A percentile compares a stretch with the other conserved stretches of the same genome.
Evolutionary conservation across 1,139 yeast genomes (phyloP).

Genomic region (Blastobotrys serpentis): DNA sequence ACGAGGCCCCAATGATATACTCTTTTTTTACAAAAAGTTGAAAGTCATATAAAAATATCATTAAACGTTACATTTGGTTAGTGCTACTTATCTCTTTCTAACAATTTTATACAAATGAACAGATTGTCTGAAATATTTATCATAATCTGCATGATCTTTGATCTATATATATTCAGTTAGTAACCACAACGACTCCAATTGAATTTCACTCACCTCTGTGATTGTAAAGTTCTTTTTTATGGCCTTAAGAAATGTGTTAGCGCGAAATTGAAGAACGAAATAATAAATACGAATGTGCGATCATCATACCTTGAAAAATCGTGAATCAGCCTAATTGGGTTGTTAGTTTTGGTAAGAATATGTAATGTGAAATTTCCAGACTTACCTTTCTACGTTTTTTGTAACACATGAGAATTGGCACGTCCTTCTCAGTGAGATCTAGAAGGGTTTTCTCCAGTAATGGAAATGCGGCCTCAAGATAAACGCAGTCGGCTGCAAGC

Average conservation of each 20-base stretch:
- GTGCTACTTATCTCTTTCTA: conserved; percentile 30
- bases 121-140: conserved; percentile 38
- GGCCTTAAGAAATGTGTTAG: no score
- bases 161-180: conserved; percentile 26
- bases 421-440: conserved; percentile 45
- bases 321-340: conserved; percentile 49
- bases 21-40: no score
- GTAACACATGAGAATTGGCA: conserved; percentile 50
- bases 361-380: no score
- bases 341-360: no score
- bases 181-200: conserved; percentile 6
- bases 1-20: no score
- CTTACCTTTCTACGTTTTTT: conserved; percentile 49
- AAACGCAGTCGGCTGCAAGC: conserved; percentile 59
- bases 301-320: conserved; percentile 46
- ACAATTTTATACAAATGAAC: conserved; percentile 45
- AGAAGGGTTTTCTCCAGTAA: conserved; percentile 48
- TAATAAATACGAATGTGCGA: no score
- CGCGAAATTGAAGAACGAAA: background rate
- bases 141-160: conserved; percentile 42
- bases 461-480: conserved; percentile 53
- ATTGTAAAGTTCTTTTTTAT: conserved; percentile 42
- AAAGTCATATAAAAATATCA: no score
- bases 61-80: no score
- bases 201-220: conserved; percentile 32